A percentile compares a stretch with the other conserved stretches of the same genome.
Conservation (phyloP, 257 asterid species). For the Mitragyna speciosa region DNA sequence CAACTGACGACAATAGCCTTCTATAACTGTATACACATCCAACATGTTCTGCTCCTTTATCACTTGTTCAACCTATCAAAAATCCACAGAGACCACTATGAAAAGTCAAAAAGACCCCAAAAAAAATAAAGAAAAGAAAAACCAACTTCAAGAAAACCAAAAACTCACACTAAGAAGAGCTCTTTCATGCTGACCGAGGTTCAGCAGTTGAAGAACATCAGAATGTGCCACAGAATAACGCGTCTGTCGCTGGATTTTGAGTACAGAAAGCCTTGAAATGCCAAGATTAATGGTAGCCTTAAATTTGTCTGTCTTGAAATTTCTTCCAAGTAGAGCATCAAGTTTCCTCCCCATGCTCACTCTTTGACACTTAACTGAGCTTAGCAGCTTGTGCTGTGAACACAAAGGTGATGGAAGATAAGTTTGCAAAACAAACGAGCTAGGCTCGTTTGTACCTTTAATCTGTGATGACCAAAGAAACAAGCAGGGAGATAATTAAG, state of each 20-base stretch:
- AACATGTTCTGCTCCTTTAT: constrained; percentile 82
- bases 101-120: not conserved
- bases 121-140: not conserved
- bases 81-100: not conserved
- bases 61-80: constrained; percentile 73
- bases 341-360: constrained; percentile 65
- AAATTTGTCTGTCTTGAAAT: constrained; percentile 43
- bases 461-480: constrained; percentile 36
- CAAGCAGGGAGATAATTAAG: not conserved
- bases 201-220: constrained; percentile 69
- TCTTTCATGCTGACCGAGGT: constrained; percentile 51
- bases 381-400: not conserved
- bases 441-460: constrained; percentile 55
- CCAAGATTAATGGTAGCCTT: constrained; percentile 56
- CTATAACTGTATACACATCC: constrained; percentile 69
- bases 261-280: constrained; percentile 56
- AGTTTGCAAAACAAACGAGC: constrained; percentile 32
- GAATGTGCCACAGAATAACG: constrained; percentile 60
- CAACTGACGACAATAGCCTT: constrained; percentile 62
- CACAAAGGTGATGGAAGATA: not conserved
- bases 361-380: not conserved
- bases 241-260: constrained; percentile 74
- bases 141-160: not conserved
- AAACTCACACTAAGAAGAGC: constrained; percentile 75
- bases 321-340: constrained; percentile 58